phyloP scores from a whole-genome alignment of 257 asterid species.

The Dorcoceras hygrometricum region DNA sequence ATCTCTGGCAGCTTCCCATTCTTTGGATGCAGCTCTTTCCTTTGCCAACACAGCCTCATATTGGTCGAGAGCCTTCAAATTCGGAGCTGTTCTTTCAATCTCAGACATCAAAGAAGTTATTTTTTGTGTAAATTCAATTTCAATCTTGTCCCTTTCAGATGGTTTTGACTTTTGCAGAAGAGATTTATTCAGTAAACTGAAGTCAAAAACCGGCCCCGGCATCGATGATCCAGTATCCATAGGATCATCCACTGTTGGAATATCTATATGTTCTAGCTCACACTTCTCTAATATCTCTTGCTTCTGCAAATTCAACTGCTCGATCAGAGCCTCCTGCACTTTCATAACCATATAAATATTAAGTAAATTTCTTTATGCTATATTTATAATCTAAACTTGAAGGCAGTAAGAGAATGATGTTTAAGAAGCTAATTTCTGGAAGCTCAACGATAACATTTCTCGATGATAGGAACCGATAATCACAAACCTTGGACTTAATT shows the following conservation, averaged over 20 bases:
- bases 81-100: slow-evolving; percentile 90
- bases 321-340: slow-evolving; percentile 78
- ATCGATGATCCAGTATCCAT: slow-evolving; percentile 63
- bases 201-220: slow-evolving; percentile 68
- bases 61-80: slow-evolving; percentile 89
- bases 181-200: slow-evolving; percentile 62
- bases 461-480: slow-evolving; percentile 15
- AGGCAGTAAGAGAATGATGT: slow-evolving; percentile 19
- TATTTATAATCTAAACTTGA: slow-evolving; percentile 7
- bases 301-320: slow-evolving; percentile 67
- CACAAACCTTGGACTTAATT: slow-evolving; percentile 80
- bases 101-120: slow-evolving; percentile 63
- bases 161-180: slow-evolving; percentile 70
- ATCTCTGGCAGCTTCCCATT: slow-evolving; percentile 89
- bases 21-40: slow-evolving; percentile 69
- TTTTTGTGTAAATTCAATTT: slow-evolving; percentile 74
- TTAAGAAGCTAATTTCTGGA: slow-evolving; percentile 11
- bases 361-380: slow-evolving; percentile 8
- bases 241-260: slow-evolving; percentile 76
- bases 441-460: slow-evolving; percentile 11
- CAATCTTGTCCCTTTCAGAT: slow-evolving; percentile 85
- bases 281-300: slow-evolving; percentile 90
- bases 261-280: slow-evolving; percentile 69
- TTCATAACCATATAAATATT: slow-evolving; percentile 18
- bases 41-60: slow-evolving; percentile 80